A percentile compares a stretch with the other conserved stretches of the same genome.
phyloP scores from a whole-genome alignment of 495 filamentous ascomycete species.

The Xylaria bambusicola region DNA sequence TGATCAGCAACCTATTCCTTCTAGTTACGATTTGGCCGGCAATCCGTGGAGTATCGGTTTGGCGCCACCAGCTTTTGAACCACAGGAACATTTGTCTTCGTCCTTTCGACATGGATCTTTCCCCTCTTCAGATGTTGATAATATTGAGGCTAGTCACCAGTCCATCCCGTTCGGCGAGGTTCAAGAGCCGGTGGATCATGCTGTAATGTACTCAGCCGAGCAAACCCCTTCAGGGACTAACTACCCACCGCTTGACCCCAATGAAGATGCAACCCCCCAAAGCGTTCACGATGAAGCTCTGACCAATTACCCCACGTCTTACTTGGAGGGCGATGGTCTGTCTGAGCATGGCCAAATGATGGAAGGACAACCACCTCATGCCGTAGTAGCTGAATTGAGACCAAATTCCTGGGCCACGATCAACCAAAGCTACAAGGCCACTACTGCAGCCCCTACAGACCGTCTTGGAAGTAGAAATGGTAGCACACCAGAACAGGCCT shows the following conservation, averaged over 20 bases:
- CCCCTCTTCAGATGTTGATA: neutral
- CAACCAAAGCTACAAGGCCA: slow-evolving; percentile 23
- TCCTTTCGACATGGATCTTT: neutral
- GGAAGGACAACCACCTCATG: neutral
- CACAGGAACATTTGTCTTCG: neutral
- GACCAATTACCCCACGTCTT: slow-evolving; percentile 9
- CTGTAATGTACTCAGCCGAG: neutral
- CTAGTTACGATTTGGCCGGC: neutral
- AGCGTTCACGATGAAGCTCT: neutral
- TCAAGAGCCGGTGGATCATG: neutral
- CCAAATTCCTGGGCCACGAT: slow-evolving; percentile 23
- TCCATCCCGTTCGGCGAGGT: neutral
- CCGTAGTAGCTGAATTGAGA: neutral
- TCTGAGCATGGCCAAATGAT: neutral
- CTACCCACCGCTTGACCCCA: slow-evolving; percentile 3
- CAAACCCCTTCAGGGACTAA: neutral
- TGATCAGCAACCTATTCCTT: neutral
- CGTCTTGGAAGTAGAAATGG: slow-evolving; percentile 24
- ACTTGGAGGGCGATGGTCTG: slow-evolving; percentile 6
- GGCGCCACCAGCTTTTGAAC: neutral
- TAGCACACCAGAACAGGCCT: slow-evolving; percentile 26
- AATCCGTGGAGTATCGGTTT: neutral
- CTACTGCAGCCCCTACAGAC: slow-evolving; percentile 16
- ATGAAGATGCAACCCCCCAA: neutral
- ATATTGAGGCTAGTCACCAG: neutral